Conservation (phyloP, 208 protist genomes). For the Acanthamoeba culbertsoni region DNA sequence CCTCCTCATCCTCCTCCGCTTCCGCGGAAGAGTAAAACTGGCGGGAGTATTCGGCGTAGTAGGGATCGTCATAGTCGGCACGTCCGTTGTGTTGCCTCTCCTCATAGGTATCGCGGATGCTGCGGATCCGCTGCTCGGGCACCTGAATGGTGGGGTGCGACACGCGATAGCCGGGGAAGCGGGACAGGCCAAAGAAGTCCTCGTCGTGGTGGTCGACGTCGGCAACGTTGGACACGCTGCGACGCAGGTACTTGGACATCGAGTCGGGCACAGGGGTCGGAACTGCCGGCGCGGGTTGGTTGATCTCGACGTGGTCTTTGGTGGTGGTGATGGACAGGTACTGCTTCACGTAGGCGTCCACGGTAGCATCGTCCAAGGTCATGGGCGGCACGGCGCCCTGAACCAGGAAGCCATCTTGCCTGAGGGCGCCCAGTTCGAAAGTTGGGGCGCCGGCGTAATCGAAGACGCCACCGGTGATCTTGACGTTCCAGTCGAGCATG, state of each 20-base stretch:
- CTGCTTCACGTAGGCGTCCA: background rate
- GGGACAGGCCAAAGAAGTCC: background rate
- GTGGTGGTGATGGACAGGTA: background rate
- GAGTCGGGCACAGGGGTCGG: background rate
- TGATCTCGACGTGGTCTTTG: background rate
- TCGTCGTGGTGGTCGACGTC: background rate
- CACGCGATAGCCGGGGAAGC: constrained; percentile 32
- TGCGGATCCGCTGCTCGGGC: no score
- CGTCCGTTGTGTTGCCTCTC: no score
- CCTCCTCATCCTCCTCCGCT: no score
- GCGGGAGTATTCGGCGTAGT: background rate
- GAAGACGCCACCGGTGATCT: background rate
- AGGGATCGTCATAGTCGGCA: no score
- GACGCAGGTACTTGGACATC: background rate
- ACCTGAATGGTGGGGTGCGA: no score
- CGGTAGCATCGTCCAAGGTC: background rate
- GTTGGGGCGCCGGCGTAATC: background rate
- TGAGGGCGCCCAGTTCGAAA: background rate
- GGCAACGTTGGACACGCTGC: background rate
- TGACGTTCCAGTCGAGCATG: background rate
- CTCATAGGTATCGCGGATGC: no score
- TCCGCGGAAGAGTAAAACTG: background rate
- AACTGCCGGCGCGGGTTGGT: background rate
- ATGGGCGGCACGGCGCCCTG: background rate
- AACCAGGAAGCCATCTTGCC: background rate